These are phyloP conservation scores for Rhizopogon salebrosus DNA, from an alignment of 768 basidiomycete genomes.

Conservation along the genomic window DNA sequence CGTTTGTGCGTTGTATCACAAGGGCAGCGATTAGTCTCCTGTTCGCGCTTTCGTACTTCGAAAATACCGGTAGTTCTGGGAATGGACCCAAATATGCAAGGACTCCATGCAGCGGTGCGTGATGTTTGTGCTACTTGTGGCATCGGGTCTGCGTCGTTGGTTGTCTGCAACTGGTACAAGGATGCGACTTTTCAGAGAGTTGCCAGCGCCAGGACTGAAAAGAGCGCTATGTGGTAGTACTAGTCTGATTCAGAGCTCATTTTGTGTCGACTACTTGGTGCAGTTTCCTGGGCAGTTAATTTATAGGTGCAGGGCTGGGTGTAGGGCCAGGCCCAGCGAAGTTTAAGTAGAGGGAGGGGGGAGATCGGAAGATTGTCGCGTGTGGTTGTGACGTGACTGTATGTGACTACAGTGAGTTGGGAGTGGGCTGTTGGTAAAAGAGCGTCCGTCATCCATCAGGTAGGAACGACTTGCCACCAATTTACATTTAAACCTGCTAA, in stretches of 20 bases:
- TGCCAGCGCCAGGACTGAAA: constrained; percentile 48
- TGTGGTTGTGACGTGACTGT: not conserved
- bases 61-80: constrained; percentile 25
- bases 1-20: constrained; percentile 39
- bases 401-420: not conserved
- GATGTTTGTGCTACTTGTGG: constrained; percentile 16
- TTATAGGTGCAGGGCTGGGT: no score
- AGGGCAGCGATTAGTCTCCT: constrained; percentile 49
- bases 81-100: not conserved
- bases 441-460: not conserved
- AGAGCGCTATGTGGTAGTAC: constrained; percentile 22
- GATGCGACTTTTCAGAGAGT: constrained; percentile 33
- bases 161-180: constrained; percentile 34
- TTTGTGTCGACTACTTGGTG: not conserved
- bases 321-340: no score
- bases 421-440: no score
- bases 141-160: constrained; percentile 13
- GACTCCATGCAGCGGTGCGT: not conserved
- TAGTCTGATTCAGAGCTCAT: no score
- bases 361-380: no score
- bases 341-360: no score
- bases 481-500: not conserved
- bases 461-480: not conserved
- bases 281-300: not conserved
- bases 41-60: constrained; percentile 47